phyloP scores from a whole-genome alignment of 352 stramenopile genomes.

The Pythium volutum region DNA sequence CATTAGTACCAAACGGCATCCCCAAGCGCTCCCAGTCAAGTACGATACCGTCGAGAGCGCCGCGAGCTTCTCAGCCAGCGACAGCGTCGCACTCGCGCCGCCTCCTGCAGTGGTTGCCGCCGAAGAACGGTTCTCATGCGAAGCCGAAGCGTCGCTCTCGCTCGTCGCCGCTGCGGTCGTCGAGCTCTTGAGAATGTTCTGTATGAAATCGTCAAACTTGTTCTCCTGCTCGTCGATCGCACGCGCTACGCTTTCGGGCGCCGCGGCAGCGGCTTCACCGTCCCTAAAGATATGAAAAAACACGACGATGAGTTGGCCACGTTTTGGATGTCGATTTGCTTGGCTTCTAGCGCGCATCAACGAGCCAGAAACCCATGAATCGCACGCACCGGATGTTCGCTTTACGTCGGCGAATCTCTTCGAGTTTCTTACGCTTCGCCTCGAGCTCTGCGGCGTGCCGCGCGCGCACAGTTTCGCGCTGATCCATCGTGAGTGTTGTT shows the following conservation, averaged over 20 bases:
- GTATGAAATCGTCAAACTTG: constrained; percentile 79
- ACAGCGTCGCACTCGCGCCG: constrained; percentile 31
- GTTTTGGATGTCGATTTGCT: not conserved
- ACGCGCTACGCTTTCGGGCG: constrained; percentile 43
- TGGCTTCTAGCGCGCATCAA: not conserved
- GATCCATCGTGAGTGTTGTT: constrained; percentile 6
- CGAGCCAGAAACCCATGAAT: not conserved
- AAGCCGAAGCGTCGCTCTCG: constrained; percentile 1
- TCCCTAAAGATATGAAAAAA: constrained; percentile 21
- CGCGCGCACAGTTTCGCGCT: constrained; percentile 46
- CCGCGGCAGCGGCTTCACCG: constrained; percentile 40
- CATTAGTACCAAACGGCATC: not conserved
- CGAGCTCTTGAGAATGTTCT: constrained; percentile 78
- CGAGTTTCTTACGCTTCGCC: constrained; percentile 87
- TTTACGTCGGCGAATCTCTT: constrained; percentile 87
- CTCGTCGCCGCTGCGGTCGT: constrained; percentile 1
- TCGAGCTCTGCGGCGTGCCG: constrained; percentile 86
- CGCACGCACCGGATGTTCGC: constrained; percentile 57
- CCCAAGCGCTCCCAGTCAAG: not conserved
- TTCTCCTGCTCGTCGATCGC: constrained; percentile 59
- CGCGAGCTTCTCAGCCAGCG: constrained; percentile 73
- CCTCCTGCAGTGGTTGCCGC: not conserved
- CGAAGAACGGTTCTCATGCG: not conserved
- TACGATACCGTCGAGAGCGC: constrained; percentile 59
- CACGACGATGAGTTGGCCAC: not conserved